Evolutionary conservation across 495 filamentous ascomycete species (phyloP), one percentile per base, ranked within the genome.

Genomic region (Acidomyces sp.): DNA sequence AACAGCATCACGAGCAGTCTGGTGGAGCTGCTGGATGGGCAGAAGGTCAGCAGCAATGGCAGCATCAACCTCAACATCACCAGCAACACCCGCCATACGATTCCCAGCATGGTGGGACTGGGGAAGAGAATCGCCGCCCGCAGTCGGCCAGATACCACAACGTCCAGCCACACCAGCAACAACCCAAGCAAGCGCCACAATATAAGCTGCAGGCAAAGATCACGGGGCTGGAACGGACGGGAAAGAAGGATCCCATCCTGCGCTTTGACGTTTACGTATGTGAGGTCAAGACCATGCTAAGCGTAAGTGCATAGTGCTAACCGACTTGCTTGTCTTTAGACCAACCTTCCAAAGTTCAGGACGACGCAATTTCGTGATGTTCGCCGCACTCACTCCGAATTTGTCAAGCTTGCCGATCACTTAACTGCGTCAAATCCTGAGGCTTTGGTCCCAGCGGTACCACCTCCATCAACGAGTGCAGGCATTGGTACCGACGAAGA

Each of bases 301-400:
- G 17, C 18, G 34, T 45, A 31, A 45, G 34, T 37, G 5, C 31
- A 28, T 1, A 15, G 30, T 19, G 5, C 31, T 23, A n/a, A 18
- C 38, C 39, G 23, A 48, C 11, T 15, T 25, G 29, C 34, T 24
- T 25, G 5, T 26, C 33, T 17, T 7, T 39, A 95, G 92, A 96
- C 92, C 41, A 96, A 96, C 63, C 82, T 99, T 13, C 88, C 88
- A 34, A 86, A 88, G 50, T 99, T 94, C 63, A 74, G 92, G 48
- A 95, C 92, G 2, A 96, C 92, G 6, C 92, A 96, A 57, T 96
- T 94, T 61, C 85, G 92, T 54, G 92, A 96, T 58, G 82, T 99
- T 39, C 81, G 90, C 44, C 81, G 92, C 28, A 81, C 90, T 18
- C 90, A 99, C 60, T 81, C 83, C 33, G 92, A 99, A 56, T 99